These are phyloP conservation scores for Tulasnella sp. DNA, from an alignment of 768 basidiomycete genomes.

Conservation along the genomic window DNA sequence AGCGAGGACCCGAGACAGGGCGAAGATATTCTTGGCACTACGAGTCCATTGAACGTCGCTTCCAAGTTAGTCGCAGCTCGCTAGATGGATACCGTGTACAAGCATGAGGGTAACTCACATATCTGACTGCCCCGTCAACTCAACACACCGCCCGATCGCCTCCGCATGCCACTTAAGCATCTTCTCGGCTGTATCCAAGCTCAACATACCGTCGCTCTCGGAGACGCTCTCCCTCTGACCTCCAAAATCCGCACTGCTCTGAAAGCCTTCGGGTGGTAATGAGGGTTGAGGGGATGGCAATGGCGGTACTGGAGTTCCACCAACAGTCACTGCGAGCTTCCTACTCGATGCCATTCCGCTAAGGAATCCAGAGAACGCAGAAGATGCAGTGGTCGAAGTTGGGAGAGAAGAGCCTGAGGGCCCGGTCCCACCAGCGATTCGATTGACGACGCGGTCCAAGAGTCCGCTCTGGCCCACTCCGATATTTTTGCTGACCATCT, in stretches of 20 bases:
- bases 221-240: slow-evolving; percentile 14
- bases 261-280: neutral
- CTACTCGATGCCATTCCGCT: slow-evolving; percentile 16
- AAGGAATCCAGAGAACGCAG: slow-evolving; percentile 20
- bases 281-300: neutral
- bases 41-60: neutral
- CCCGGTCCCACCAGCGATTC: slow-evolving; percentile 67
- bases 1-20: slow-evolving; percentile 69
- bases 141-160: slow-evolving; percentile 87
- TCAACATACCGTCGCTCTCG: slow-evolving; percentile 75
- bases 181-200: slow-evolving; percentile 65
- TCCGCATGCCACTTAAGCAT: slow-evolving; percentile 99
- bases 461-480: slow-evolving; percentile 42
- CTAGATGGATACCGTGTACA: too few species aligned
- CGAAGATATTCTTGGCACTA: slow-evolving; percentile 83
- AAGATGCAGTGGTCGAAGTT: slow-evolving; percentile 29
- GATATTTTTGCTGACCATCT: slow-evolving; percentile 41
- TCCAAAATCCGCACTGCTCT: neutral
- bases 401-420: slow-evolving; percentile 32
- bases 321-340: slow-evolving; percentile 1
- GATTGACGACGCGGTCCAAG: slow-evolving; percentile 89
- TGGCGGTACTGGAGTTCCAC: neutral
- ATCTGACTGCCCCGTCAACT: slow-evolving; percentile 70
- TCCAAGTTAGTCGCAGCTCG: too few species aligned
- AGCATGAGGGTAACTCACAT: slow-evolving; percentile 45